These are phyloP conservation scores for Strobilomyces dryophilus DNA, from an alignment of 768 basidiomycete genomes.

Conservation along the genomic window DNA sequence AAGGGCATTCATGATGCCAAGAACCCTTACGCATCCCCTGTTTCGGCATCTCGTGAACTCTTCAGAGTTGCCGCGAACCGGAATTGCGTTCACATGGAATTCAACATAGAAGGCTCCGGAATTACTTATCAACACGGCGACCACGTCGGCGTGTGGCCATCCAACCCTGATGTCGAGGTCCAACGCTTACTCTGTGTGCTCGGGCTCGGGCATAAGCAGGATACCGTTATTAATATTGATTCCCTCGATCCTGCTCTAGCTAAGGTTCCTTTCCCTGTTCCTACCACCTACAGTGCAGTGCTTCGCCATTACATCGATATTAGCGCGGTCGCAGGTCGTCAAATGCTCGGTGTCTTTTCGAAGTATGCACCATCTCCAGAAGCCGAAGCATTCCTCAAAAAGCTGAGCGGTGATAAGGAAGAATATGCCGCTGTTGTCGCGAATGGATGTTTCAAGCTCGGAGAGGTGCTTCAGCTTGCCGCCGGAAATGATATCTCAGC, in stretches of 20 bases:
- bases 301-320: slow-evolving; percentile 97
- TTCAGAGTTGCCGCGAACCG: slow-evolving; percentile 71
- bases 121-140: slow-evolving; percentile 99
- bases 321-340: slow-evolving; percentile 90
- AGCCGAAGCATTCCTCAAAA: slow-evolving; percentile 69
- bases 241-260: slow-evolving; percentile 97
- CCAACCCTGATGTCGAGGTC: slow-evolving; percentile 90
- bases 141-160: slow-evolving; percentile 96
- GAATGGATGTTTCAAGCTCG: slow-evolving; percentile 84
- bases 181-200: slow-evolving; percentile 83
- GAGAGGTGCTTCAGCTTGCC: slow-evolving; percentile 88
- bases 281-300: slow-evolving; percentile 90
- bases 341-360: slow-evolving; percentile 81
- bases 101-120: slow-evolving; percentile 90
- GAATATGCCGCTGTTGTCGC: slow-evolving; percentile 74
- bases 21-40: slow-evolving; percentile 91
- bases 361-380: slow-evolving; percentile 83
- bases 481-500: slow-evolving; percentile 69
- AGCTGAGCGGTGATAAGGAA: slow-evolving; percentile 84
- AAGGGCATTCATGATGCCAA: slow-evolving; percentile 98
- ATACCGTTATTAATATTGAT: slow-evolving; percentile 85
- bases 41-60: slow-evolving; percentile 74
- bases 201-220: slow-evolving; percentile 76
- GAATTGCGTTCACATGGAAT: slow-evolving; percentile 93
- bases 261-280: slow-evolving; percentile 98